phyloP scores from a whole-genome alignment of 306 rosid species.

The Begonia peltatifolia region DNA sequence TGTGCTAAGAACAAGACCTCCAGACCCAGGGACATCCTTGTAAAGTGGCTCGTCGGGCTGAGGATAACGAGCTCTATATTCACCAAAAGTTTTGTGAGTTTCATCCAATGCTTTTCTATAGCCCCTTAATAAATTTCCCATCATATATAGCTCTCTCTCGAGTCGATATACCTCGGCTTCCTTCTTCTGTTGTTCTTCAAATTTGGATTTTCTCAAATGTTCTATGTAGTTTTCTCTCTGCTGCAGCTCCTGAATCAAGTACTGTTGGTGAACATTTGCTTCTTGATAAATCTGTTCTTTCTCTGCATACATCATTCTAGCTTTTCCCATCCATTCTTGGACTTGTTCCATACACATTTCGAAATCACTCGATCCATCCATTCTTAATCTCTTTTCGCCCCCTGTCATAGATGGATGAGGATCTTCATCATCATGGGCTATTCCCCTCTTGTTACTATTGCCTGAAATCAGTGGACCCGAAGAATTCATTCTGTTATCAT shows the following conservation, averaged over 20 bases:
- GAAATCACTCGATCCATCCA: constrained; percentile 40
- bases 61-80: constrained; percentile 43
- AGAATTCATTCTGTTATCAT: constrained; percentile 40
- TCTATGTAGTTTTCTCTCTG: constrained; percentile 41
- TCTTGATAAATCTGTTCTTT: constrained; percentile 52
- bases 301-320: constrained; percentile 38
- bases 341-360: constrained; percentile 49
- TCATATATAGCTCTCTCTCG: constrained; percentile 61
- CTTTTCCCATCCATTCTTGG: constrained; percentile 48
- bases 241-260: constrained; percentile 50
- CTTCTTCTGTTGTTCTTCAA: constrained; percentile 60
- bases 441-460: constrained; percentile 61
- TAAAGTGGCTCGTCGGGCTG: constrained; percentile 74
- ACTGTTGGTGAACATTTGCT: constrained; percentile 27
- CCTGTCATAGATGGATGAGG: constrained; percentile 36
- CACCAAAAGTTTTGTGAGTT: constrained; percentile 46
- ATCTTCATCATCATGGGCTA: constrained; percentile 35
- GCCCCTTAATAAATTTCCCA: constrained; percentile 56
- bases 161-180: constrained; percentile 46
- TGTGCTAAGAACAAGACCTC: constrained; percentile 77
- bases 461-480: constrained; percentile 43
- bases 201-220: constrained; percentile 42
- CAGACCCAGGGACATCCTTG: constrained; percentile 77
- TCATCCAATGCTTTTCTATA: constrained; percentile 71
- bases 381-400: constrained; percentile 51